Evolutionary conservation across 192 early-diverging fungal genomes (phyloP).

Genomic region (Entomortierella parvispora): DNA sequence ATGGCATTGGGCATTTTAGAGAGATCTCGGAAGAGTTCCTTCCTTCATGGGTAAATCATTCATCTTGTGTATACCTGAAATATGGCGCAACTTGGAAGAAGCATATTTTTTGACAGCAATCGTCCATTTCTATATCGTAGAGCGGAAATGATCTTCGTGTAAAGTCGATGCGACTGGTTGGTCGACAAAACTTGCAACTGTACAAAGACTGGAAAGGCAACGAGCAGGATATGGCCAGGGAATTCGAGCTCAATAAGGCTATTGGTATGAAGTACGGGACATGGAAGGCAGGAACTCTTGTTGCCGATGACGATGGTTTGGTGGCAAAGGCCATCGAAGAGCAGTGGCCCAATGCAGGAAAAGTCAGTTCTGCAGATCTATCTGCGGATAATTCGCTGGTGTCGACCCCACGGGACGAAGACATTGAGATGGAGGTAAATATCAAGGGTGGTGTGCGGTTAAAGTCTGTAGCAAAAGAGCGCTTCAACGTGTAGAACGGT

Average conservation of each 20-base stretch:
- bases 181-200: conserved; percentile 87
- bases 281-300: conserved; percentile 84
- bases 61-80: too few species aligned
- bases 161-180: conserved; percentile 85
- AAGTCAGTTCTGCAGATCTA: background rate
- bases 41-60: conserved; percentile 74
- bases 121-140: conserved; percentile 29
- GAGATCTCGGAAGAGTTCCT: conserved; percentile 83
- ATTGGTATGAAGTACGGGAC: conserved; percentile 77
- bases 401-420: conserved; percentile 38
- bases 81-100: too few species aligned
- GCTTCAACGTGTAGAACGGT: too few species aligned
- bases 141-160: conserved; percentile 84
- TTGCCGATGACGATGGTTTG: conserved; percentile 85
- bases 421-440: conserved; percentile 49
- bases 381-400: conserved; percentile 30
- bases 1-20: conserved; percentile 90
- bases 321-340: conserved; percentile 63
- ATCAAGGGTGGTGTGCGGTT: background rate
- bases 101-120: too few species aligned
- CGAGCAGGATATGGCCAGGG: conserved; percentile 70
- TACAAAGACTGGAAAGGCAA: conserved; percentile 89
- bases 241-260: conserved; percentile 84
- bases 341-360: conserved; percentile 41
- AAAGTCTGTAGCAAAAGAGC: too few species aligned